Conservation (phyloP, 371 early-diverging fungal genomes). For the Rhizopus microsporus region DNA sequence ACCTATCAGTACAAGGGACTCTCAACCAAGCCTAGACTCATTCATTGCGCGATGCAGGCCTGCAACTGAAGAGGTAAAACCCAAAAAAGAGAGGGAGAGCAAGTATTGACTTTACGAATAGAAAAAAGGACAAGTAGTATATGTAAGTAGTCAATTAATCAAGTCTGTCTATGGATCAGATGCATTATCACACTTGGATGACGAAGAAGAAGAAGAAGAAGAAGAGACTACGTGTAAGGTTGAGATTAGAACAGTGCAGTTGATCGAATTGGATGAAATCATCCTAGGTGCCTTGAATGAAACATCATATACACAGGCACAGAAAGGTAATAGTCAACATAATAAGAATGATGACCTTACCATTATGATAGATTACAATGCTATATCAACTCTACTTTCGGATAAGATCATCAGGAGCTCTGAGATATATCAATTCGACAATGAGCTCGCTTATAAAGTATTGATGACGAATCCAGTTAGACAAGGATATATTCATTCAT, state of each 20-base stretch:
- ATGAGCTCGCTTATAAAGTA: slow-evolving; percentile 31
- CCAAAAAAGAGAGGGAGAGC: not conserved
- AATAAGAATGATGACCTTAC: not conserved
- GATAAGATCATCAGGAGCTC: slow-evolving; percentile 51
- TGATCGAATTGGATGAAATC: slow-evolving; percentile 65
- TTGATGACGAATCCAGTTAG: slow-evolving; percentile 69
- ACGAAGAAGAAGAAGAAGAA: slow-evolving; percentile 30
- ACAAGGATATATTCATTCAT: slow-evolving; percentile 59
- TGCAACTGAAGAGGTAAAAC: slow-evolving; percentile 19
- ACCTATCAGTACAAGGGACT: not conserved
- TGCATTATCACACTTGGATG: slow-evolving; percentile 35
- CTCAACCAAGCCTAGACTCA: slow-evolving; percentile 2
- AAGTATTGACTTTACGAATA: slow-evolving; percentile 3
- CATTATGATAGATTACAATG: slow-evolving; percentile 20
- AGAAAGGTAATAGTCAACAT: slow-evolving; percentile 42
- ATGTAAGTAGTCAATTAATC: slow-evolving; percentile 27
- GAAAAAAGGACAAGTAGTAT: slow-evolving; percentile 16
- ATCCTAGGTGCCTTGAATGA: slow-evolving; percentile 64
- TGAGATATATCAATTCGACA: slow-evolving; percentile 29
- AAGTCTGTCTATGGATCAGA: slow-evolving; percentile 39
- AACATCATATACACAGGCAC: slow-evolving; percentile 55
- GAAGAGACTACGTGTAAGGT: slow-evolving; percentile 10
- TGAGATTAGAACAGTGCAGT: slow-evolving; percentile 43
- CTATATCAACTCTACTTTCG: slow-evolving; percentile 19
- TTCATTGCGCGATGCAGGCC: slow-evolving; percentile 21